phyloP scores from a whole-genome alignment of 371 early-diverging fungal genomes.

The Rhizopus arrhizus region DNA sequence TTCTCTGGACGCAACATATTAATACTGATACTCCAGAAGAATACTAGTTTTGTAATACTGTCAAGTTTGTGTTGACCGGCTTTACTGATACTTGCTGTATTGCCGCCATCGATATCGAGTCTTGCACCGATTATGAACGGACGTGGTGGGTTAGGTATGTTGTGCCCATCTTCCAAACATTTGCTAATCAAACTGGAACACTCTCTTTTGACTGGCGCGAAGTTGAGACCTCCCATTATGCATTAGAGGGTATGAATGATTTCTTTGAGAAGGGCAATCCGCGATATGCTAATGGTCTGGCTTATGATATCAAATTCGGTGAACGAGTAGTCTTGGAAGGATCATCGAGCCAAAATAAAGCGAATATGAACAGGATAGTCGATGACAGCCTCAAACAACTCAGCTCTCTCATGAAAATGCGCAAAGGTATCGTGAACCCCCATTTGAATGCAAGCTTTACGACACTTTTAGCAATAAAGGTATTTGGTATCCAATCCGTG shows the following conservation, averaged over 20 bases:
- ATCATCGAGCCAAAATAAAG: slow-evolving; percentile 13
- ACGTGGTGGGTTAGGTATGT: slow-evolving; percentile 6
- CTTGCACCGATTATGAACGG: slow-evolving; percentile 2
- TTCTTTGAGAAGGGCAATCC: neutral
- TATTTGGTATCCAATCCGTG: slow-evolving; percentile 11
- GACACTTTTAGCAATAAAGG: slow-evolving; percentile 6
- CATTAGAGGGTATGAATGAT: neutral
- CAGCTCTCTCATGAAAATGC: slow-evolving; percentile 11
- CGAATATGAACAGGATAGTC: slow-evolving; percentile 13
- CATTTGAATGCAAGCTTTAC: slow-evolving; percentile 14
- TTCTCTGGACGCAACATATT: slow-evolving; percentile 1
- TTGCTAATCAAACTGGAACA: slow-evolving; percentile 8
- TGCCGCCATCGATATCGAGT: neutral
- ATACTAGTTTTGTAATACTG: slow-evolving; percentile 6
- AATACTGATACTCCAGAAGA: neutral
- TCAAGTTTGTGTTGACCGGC: slow-evolving; percentile 3
- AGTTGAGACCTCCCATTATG: neutral
- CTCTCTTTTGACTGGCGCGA: slow-evolving; percentile 12
- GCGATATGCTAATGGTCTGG: slow-evolving; percentile 10
- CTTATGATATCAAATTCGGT: slow-evolving; percentile 4
- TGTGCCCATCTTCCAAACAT: slow-evolving; percentile 11
- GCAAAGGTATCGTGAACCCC: slow-evolving; percentile 14
- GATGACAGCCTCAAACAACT: slow-evolving; percentile 20
- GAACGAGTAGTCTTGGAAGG: slow-evolving; percentile 20
- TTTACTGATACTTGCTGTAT: slow-evolving; percentile 3